These are phyloP conservation scores for Spongospora subterranea DNA, from an alignment of 208 protist genomes.

Conservation along the genomic window DNA sequence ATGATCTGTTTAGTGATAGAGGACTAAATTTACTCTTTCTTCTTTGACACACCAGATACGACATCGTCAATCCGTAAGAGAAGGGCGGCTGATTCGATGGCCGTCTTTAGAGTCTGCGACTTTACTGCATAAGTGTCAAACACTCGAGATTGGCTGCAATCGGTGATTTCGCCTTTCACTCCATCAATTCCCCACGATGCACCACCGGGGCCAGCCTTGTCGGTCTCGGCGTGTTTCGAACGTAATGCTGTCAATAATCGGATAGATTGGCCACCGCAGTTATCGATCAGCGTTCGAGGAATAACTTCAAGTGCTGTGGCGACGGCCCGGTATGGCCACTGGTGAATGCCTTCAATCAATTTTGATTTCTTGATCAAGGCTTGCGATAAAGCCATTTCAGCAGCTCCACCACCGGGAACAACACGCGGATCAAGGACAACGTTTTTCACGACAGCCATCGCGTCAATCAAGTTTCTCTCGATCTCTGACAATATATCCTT, in stretches of 20 bases:
- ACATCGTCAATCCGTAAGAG: conserved; percentile 99
- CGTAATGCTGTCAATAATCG: conserved; percentile 95
- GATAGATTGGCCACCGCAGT: conserved; percentile 98
- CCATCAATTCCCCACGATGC: conserved; percentile 95
- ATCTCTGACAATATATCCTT: conserved; percentile 99
- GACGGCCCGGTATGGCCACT: conserved; percentile 85
- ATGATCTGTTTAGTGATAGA: too few relatives aligned
- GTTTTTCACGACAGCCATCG: conserved; percentile 97
- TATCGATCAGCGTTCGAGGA: conserved; percentile 95
- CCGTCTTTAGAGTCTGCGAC: conserved; percentile 82
- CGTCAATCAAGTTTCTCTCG: conserved; percentile 97
- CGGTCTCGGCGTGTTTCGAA: conserved; percentile 79
- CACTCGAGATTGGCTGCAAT: conserved; percentile 85
- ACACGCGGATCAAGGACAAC: conserved; percentile 93
- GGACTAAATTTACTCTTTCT: conserved; percentile 67
- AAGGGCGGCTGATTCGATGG: conserved; percentile 88
- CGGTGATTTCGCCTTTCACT: conserved; percentile 76
- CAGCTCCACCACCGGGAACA: conserved; percentile 96
- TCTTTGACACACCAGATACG: conserved; percentile 87
- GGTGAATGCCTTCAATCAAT: conserved; percentile 90
- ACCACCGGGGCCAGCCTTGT: conserved; percentile 79
- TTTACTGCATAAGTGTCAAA: conserved; percentile 98
- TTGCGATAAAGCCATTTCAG: conserved; percentile 92
- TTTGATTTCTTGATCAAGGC: conserved; percentile 90
- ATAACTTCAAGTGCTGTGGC: conserved; percentile 81